Evolutionary conservation across 1,284 basidiomycete genomes (phyloP).

Genomic region (Psilocybe mexicana): DNA sequence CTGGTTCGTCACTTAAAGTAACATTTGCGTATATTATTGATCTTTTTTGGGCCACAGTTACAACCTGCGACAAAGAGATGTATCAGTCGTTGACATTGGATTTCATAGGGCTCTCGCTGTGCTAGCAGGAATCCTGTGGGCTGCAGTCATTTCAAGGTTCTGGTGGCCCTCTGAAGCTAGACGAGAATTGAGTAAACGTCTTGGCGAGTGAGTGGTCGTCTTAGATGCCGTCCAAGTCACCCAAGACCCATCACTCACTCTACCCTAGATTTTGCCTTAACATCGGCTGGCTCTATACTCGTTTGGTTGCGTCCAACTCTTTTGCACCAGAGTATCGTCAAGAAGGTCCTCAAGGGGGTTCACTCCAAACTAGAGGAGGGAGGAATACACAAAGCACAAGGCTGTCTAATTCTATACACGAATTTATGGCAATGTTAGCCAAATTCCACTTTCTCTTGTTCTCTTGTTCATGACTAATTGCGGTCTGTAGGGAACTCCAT

Average conservation of each 20-base stretch:
- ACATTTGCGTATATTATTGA: conserved; percentile 14
- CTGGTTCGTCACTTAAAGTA: conserved; percentile 49
- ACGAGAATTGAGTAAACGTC: conserved; percentile 78
- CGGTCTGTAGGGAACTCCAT: conserved; percentile 79
- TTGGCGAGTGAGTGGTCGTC: conserved; percentile 70
- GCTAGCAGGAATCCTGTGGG: conserved; percentile 88
- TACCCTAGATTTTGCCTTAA: conserved; percentile 72
- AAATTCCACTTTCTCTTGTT: neutral
- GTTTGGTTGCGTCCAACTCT: conserved; percentile 77
- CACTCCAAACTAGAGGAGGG: conserved; percentile 26
- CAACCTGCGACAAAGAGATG: conserved; percentile 73
- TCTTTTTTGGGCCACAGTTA: conserved; percentile 51
- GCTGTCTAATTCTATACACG: conserved; percentile 67
- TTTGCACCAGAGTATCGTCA: conserved; percentile 47
- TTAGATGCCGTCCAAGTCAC: neutral
- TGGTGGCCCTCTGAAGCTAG: conserved; percentile 97
- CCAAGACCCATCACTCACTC: neutral
- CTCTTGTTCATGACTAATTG: conserved; percentile 1
- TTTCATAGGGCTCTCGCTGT: conserved; percentile 80
- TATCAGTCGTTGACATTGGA: conserved; percentile 75
- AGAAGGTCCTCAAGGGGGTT: conserved; percentile 30
- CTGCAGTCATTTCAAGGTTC: conserved; percentile 81
- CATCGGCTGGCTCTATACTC: conserved; percentile 83
- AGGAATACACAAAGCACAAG: conserved; percentile 23
- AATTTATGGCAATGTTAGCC: conserved; percentile 88